phyloP scores from a whole-genome alignment of 2,329 filamentous ascomycete species.

The Stachybotrys chartarum region DNA sequence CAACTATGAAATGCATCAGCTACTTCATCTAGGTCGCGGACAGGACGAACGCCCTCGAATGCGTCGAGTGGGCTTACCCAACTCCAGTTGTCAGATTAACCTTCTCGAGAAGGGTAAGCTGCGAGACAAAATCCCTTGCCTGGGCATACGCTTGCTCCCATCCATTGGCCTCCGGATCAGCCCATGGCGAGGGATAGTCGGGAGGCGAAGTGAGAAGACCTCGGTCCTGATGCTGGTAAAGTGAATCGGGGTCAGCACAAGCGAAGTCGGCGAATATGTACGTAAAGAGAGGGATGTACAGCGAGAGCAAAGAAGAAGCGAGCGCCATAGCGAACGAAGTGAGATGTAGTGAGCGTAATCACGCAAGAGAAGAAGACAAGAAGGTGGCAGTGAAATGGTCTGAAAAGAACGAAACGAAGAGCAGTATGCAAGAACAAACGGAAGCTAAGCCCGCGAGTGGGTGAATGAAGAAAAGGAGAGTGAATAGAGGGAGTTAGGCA shows the following conservation, averaged over 20 bases:
- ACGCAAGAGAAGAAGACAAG: background rate
- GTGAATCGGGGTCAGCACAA: slow-evolving; percentile 13
- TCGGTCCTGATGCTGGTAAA: slow-evolving; percentile 10
- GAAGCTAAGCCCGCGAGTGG: background rate
- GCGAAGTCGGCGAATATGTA: slow-evolving; percentile 4
- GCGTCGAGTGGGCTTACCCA: slow-evolving; percentile 47
- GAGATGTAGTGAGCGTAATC: background rate
- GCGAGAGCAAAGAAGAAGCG: background rate
- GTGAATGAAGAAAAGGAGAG: background rate
- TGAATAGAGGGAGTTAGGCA: background rate
- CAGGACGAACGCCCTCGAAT: no score
- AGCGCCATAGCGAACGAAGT: background rate
- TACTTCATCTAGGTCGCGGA: background rate
- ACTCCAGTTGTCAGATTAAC: slow-evolving; percentile 91
- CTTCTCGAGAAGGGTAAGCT: slow-evolving; percentile 79
- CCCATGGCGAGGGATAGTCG: slow-evolving; percentile 83
- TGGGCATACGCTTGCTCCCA: slow-evolving; percentile 73
- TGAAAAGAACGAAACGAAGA: background rate
- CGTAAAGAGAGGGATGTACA: slow-evolving; percentile 4
- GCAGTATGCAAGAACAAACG: background rate
- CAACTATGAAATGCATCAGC: slow-evolving; percentile 16
- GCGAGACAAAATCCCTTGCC: slow-evolving; percentile 72
- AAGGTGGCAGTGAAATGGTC: no score
- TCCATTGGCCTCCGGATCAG: slow-evolving; percentile 59
- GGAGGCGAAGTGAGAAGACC: slow-evolving; percentile 42